phyloP scores from a whole-genome alignment of 2,329 filamentous ascomycete genomes.

The Trichophyton mentagrophytes region DNA sequence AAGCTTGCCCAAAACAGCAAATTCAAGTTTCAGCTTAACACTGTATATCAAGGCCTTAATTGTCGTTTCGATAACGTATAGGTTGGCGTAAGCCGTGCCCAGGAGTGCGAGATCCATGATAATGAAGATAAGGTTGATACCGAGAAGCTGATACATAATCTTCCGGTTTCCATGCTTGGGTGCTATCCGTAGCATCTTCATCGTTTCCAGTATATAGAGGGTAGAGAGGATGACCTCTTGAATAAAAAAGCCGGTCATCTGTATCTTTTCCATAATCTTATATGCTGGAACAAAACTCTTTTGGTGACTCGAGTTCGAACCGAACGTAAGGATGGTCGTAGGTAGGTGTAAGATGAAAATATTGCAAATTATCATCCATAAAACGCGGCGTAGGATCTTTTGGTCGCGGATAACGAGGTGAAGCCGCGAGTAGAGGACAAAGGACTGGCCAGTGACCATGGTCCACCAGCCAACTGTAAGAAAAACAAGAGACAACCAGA shows the following conservation, averaged over 20 bases:
- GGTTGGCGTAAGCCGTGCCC: conserved; percentile 32
- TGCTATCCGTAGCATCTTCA: conserved; percentile 38
- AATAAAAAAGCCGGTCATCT: conserved; percentile 38
- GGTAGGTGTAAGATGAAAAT: conserved; percentile 26
- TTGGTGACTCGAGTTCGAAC: conserved; percentile 17
- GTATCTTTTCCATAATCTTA: conserved; percentile 34
- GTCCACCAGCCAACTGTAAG: conserved; percentile 26
- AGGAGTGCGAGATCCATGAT: conserved; percentile 34
- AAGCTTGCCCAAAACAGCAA: conserved; percentile 36
- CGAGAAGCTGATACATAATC: conserved; percentile 38
- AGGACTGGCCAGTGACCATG: conserved; percentile 28
- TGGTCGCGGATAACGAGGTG: conserved; percentile 26
- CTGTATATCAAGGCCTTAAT: conserved; percentile 37
- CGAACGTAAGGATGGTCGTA: conserved; percentile 25
- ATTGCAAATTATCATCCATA: conserved; percentile 28
- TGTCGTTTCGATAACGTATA: conserved; percentile 37
- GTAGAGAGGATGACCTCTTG: conserved; percentile 38
- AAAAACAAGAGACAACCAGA: conserved; percentile 29
- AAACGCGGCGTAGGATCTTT: conserved; percentile 20
- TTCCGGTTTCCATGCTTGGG: conserved; percentile 31
- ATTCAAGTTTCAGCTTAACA: conserved; percentile 40
- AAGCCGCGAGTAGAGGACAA: conserved; percentile 31
- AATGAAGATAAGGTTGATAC: conserved; percentile 39
- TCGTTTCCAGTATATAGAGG: conserved; percentile 42
- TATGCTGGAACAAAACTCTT: conserved; percentile 21